These are phyloP conservation scores for Ascocoryne sarcoides DNA, from an alignment of 2,329 filamentous ascomycete genomes.

Conservation along the genomic window DNA sequence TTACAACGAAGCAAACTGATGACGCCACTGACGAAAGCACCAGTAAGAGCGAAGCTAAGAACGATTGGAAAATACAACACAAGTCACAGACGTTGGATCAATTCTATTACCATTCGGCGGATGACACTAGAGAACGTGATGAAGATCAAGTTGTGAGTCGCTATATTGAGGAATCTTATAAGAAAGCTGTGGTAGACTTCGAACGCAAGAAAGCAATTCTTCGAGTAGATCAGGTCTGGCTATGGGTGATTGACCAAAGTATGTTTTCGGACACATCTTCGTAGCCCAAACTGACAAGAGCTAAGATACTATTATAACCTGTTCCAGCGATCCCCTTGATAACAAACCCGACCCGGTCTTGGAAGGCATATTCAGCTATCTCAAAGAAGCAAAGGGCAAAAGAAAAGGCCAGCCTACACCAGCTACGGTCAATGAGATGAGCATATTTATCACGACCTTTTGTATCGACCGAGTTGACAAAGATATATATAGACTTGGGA, in stretches of 20 bases:
- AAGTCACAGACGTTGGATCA: background rate
- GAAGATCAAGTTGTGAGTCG: background rate
- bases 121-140: background rate
- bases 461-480: background rate
- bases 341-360: background rate
- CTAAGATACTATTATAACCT: background rate
- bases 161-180: background rate
- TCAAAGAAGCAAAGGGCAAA: background rate
- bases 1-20: background rate
- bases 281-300: background rate
- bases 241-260: background rate
- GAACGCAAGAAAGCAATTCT: background rate
- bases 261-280: background rate
- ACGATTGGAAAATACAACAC: background rate
- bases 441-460: background rate
- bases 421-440: background rate
- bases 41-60: background rate
- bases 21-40: background rate
- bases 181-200: background rate
- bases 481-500: background rate
- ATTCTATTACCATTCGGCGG: background rate
- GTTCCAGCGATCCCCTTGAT: background rate
- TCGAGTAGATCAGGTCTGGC: background rate
- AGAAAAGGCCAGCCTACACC: background rate
- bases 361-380: background rate